Percentiles rank a stretch among this genome's conserved stretches.
These are phyloP conservation scores for Cryptococcus wingfieldii DNA, from an alignment of 1,284 basidiomycete species.

Conservation along the genomic window DNA sequence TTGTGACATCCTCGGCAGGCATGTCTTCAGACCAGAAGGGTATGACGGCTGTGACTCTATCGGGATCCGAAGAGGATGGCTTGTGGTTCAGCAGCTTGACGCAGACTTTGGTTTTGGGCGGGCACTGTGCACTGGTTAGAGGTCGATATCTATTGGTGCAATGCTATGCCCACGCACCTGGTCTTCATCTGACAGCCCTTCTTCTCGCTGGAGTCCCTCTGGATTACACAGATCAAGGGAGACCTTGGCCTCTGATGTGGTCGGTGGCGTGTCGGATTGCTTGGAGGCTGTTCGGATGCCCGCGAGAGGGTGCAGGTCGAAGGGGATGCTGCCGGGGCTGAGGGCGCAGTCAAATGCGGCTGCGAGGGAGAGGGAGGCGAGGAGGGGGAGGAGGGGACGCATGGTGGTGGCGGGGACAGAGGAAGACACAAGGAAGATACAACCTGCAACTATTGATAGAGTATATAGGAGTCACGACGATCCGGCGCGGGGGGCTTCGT, in stretches of 20 bases:
- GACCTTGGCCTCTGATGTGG: slow-evolving; percentile 36
- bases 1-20: slow-evolving; percentile 26
- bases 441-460: no score
- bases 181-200: slow-evolving; percentile 38
- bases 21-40: slow-evolving; percentile 40
- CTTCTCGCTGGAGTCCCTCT: slow-evolving; percentile 20
- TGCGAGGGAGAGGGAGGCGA: slow-evolving; percentile 10
- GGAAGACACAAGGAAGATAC: no score
- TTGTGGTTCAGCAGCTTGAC: slow-evolving; percentile 45
- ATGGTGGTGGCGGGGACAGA: neutral
- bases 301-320: slow-evolving; percentile 34
- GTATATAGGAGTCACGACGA: no score
- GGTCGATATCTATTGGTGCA: neutral
- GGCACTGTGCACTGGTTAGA: slow-evolving; percentile 30
- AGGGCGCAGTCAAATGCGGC: slow-evolving; percentile 23
- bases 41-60: slow-evolving; percentile 44
- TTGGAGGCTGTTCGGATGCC: slow-evolving; percentile 24
- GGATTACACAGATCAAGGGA: slow-evolving; percentile 34
- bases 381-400: slow-evolving; percentile 1
- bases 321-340: slow-evolving; percentile 19
- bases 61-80: slow-evolving; percentile 28
- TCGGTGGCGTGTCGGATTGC: slow-evolving; percentile 41
- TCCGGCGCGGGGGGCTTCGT: no score
- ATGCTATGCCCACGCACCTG: slow-evolving; percentile 30
- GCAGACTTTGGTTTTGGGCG: slow-evolving; percentile 39